A percentile compares a stretch with the other conserved stretches of the same genome.
These are phyloP conservation scores for Spirogloea muscicola DNA, from an alignment of 139 green algal genomes.

Conservation along the genomic window DNA sequence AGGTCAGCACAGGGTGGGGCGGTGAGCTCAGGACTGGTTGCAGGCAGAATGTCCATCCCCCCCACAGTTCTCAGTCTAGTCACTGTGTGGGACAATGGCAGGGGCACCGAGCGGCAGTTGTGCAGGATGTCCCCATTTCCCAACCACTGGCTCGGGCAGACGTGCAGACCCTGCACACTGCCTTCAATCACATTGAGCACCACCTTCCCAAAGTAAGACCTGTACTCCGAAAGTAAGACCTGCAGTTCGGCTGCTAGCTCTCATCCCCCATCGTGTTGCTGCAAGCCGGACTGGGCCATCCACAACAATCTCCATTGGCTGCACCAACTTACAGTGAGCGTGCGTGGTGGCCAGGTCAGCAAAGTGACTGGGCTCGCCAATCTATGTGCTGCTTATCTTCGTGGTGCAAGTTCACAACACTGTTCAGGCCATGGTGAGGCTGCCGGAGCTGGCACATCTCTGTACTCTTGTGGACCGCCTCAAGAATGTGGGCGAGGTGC, in stretches of 20 bases:
- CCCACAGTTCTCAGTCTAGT: too few relatives aligned
- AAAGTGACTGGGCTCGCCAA: not conserved
- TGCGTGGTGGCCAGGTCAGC: not conserved
- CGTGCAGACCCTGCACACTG: constrained; percentile 33
- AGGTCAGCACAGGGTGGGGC: not conserved
- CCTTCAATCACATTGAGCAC: constrained; percentile 22
- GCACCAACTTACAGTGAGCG: not conserved
- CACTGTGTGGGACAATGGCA: too few relatives aligned
- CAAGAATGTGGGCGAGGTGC: constrained; percentile 42
- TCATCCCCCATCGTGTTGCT: not conserved
- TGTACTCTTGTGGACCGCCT: constrained; percentile 29
- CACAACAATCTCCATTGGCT: not conserved
- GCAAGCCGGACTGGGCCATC: not conserved
- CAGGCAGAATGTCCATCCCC: too few relatives aligned
- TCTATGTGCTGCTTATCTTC: too few relatives aligned
- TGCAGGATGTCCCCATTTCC: constrained; percentile 45
- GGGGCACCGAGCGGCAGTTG: constrained; percentile 22
- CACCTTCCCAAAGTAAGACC: constrained; percentile 11
- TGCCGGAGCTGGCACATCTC: constrained; percentile 33
- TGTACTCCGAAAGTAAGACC: not conserved
- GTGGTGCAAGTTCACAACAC: too few relatives aligned
- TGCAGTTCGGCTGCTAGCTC: not conserved
- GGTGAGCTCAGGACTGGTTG: not conserved
- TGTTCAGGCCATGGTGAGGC: constrained; percentile 28
- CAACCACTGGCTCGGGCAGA: constrained; percentile 32